These are phyloP conservation scores for Helenozyma baotianmanensis DNA, from an alignment of 805 yeast species.

Conservation along the genomic window DNA sequence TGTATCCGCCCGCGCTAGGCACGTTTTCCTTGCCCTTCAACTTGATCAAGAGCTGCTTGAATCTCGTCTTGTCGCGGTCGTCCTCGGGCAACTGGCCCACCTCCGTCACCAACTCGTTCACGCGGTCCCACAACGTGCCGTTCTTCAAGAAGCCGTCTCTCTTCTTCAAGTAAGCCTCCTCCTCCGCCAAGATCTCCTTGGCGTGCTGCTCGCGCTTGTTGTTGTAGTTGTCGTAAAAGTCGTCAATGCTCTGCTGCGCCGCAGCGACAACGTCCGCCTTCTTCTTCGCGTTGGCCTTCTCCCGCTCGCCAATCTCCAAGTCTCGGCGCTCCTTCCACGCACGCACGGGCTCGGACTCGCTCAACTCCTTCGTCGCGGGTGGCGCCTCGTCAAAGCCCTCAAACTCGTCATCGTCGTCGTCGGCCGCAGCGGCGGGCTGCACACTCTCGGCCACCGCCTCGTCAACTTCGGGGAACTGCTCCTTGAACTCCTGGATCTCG, in stretches of 20 bases:
- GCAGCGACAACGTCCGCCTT: conserved; percentile 63
- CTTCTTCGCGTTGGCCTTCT: conserved; percentile 60
- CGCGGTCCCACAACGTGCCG: conserved; percentile 54
- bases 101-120: conserved; percentile 45
- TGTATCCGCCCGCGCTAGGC: conserved; percentile 72
- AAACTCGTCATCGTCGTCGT: conserved; percentile 41
- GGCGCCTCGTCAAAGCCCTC: conserved; percentile 24
- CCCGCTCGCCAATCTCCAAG: conserved; percentile 75
- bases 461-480: conserved; percentile 59
- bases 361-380: conserved; percentile 15
- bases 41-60: conserved; percentile 58
- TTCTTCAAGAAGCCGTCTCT: conserved; percentile 60
- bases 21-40: conserved; percentile 67
- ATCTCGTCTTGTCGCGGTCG: conserved; percentile 63
- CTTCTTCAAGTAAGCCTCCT: conserved; percentile 63
- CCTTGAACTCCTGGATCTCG: conserved; percentile 56
- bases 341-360: conserved; percentile 47
- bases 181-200: conserved; percentile 60
- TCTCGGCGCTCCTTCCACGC: conserved; percentile 84
- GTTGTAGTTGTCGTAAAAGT: conserved; percentile 88
- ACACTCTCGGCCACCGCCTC: conserved; percentile 14
- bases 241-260: conserved; percentile 83
- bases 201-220: conserved; percentile 69
- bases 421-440: conserved; percentile 12
- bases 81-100: conserved; percentile 40